Base-by-base conservation (phyloP, 179 eudicot genomes). In the Spergularia azorica region DNA sequence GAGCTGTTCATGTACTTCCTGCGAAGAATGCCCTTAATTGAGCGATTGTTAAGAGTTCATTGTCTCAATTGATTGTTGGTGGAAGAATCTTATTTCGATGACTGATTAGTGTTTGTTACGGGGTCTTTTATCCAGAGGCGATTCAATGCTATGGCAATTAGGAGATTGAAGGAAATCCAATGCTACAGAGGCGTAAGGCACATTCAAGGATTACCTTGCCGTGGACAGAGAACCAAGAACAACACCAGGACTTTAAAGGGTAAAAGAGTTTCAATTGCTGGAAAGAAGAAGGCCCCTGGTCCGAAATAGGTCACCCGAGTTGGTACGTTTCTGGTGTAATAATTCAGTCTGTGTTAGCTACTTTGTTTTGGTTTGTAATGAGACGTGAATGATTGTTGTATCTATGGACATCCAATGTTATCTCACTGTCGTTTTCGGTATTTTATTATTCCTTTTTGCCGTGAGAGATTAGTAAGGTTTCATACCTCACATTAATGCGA, bases 181-280 rank as follows among this genome's bases (percentile, higher is more conserved):
- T 92, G 97, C 86, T 94, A 94, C 79, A 84, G 98, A 92, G 97
- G 97, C 16, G 69, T 90, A 4, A 83, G 98, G 73, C 98, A 94
- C 79, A 89, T 89, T 81, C 89, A 88, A 73, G 90, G 98, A 36
- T 76, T 94, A 70, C 98, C 98, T 0, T 94, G 98, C 79, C 87
- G 98, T 9, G 98, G 98, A 63, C 98, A 94, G 67, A 83, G 92
- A 57, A 94, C 98, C 14, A 90, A 88, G 88, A 94, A 92, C 88
- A 94, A 94, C 81, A 89, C 96, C 79, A 83, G 96, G 63, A 94
- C 98, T 39, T 84, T 94, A 85, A 94, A 94, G 91, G 96, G 98
- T 43, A 94, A 92, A 76, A 76, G 73, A 60, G 85, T 89, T 54
- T 82, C 95, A 63, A 88, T 90, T 87, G 88, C 98, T 52, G 97